Base-by-base conservation (phyloP, 2,329 filamentous ascomycete genomes). In the Epichloe sylvatica region DNA sequence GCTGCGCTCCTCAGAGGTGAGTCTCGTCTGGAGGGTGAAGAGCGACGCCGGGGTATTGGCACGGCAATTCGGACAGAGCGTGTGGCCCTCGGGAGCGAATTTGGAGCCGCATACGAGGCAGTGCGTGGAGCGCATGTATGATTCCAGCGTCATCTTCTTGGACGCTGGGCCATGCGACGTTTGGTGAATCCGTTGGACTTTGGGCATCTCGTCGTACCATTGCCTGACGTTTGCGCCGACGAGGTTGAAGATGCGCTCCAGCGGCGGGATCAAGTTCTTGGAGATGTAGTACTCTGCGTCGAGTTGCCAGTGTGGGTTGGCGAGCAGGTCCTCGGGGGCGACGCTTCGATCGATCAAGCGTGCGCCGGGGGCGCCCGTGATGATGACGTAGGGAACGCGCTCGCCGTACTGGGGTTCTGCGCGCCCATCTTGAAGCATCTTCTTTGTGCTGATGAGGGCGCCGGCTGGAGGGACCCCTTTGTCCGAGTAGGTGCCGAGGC, bases 191-290 rank as follows among this genome's bases (percentile, higher is more conserved):
- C 84, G 81, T 60, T 89, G 85, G 19, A 92, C 74, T 64, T 94
- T 95, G 43, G 91, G 91, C 88, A 97, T 94, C 66, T 96, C 89
- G 54, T 95, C 88, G 60, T 89, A 97, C 92, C 92, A 98, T 52
- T 80, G 77, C 17, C 86, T 73, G 0, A 97, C 86, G 62, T 92
- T 94, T 34, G 89, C 92, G 6, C 92, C 92, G 2, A 97, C 86
- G 3, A 98, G 81, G 60, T 92, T 95, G 71, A 98, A 96, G 55
- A 98, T 96, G 30, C 92, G 83, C 65, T 97, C 91, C 0, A 98
- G 75, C 0, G 92, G 92, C 5, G 92, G 92, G 46, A 98, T 94
- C 8, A 98, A 63, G 62, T 96, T 97, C 70, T 96, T 97, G 17
- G 78, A 80, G 59, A 98, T 97, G 70, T 98, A 98, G 67, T 98